Base-by-base conservation (phyloP, 164 flowering plant species). In the Vitis labrusca region DNA sequence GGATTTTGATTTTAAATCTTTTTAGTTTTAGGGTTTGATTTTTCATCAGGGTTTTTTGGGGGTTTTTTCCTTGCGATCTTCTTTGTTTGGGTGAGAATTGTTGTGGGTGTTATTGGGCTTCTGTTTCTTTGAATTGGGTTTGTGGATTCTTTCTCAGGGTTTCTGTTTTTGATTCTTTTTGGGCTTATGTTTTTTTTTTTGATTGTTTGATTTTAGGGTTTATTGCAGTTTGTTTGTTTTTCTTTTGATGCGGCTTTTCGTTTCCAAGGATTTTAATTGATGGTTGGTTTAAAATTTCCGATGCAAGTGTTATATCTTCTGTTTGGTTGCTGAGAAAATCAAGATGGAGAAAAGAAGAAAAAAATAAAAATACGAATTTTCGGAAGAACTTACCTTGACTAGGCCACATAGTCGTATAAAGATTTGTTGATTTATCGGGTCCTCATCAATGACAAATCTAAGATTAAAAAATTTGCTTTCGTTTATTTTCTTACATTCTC, bases 11-110 rank as follows among this genome's bases (percentile, higher is more conserved):
- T 55, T 27, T 53, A 23, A 23, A 0, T 62, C 14, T 5, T n/a
- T 62, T 27, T 16, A 7, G 50, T 37, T 51, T 30, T 65, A 57
- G 77, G 75, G 68, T 73, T 79, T 59, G 51, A 47, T 54, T 56
- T 60, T 64, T 64, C 47, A 71, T 77, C 49, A 63, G 64, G 72
- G 64, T 59, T 74, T 74, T 44, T 19, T 63, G 51, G 9, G 53
- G 49, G 29, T 50, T 63, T 17, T 8, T 47, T 10, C 8, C 12
- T 17, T 30, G 29, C 69, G 79, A 70, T 79, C 75, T 73, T 66
- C 32, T 53, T 44, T 68, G 16, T 32, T 58, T 65, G 23, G 68
- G 64, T 15, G 16, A 5, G 10, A 61, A 54, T 74, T 32, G 0
- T 50, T 14, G 16, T 59, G 32, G 56, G 48, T 29, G n/a, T 55